Base-by-base conservation (phyloP, 2,329 filamentous ascomycete genomes). In the Pezicula carpinea region DNA sequence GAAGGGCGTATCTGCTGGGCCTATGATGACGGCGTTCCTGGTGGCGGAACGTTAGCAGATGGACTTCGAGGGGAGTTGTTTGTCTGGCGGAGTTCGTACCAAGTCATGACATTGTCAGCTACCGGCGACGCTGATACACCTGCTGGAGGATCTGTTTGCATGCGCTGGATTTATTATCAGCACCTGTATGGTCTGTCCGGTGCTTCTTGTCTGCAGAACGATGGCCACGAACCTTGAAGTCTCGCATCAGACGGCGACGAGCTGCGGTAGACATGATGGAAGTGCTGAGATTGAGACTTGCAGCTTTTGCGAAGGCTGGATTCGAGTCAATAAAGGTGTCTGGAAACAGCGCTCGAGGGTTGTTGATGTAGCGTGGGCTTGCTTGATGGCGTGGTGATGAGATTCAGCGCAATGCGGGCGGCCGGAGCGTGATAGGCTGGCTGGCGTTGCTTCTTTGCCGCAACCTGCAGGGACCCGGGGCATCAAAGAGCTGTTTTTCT, bases 11-110 rank as follows among this genome's bases (percentile, higher is more conserved):
- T 99, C 93, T 50, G 89, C 89, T 33, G 92, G 92, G 8, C 92
- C 92, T 60, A 99, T 97, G 53, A 99, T 99, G 53, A 97, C 92
- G 46, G 92, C 92, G 66, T 99, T 99, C 92, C 92, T 96, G 59
- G 40, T 49, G 32, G 33, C 35, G 19, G n/a, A 41, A 22, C 6
- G 44, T 55, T 33, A 51, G 44, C 39, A 34, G 48, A 45, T 33
- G 26, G 15, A 18, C 19, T 26, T 13, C 14, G 23, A 39, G 33
- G 44, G 11, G 11, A 21, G 19, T 10, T 22, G 15, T 21, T 18
- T 38, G 6, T 13, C 19, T 10, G 36, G 43, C 29, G 34, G 39
- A 46, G 17, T 51, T 52, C 41, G 56, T 77, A 95, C 89, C 89
- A 96, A 42, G 89, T 95, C 90, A 96, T 96, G 61, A 96, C 90